Evolutionary conservation across 2,329 filamentous ascomycete genomes (phyloP).

Genomic region (Bertia moriformis): DNA sequence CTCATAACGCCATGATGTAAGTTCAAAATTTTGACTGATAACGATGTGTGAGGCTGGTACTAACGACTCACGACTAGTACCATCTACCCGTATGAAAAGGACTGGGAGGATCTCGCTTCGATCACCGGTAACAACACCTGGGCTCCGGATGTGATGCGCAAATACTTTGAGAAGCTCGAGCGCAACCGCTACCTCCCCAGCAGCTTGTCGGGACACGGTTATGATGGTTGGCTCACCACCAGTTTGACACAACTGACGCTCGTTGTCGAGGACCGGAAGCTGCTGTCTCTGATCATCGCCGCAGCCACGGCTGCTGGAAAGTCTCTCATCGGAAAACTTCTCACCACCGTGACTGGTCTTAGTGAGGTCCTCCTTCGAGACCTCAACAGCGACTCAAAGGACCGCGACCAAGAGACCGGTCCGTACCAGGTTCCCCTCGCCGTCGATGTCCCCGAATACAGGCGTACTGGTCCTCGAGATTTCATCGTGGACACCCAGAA

Average conservation of each 20-base stretch:
- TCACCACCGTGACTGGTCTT: conserved; percentile 20
- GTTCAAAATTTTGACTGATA: background rate
- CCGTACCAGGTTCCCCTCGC: conserved; percentile 37
- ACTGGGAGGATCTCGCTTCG: conserved; percentile 39
- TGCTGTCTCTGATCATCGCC: conserved; percentile 26
- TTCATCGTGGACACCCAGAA: conserved; percentile 31
- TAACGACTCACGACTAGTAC: conserved; percentile 11
- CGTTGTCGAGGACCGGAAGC: conserved; percentile 26
- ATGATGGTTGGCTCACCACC: conserved; percentile 35
- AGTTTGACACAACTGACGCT: conserved; percentile 26
- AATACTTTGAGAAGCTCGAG: conserved; percentile 42
- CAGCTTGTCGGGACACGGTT: conserved; percentile 28
- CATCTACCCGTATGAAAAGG: conserved; percentile 40
- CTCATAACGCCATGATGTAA: conserved; percentile 42
- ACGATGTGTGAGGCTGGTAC: background rate
- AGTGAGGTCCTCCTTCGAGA: conserved; percentile 25
- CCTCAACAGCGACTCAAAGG: conserved; percentile 23
- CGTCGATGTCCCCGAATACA: conserved; percentile 18
- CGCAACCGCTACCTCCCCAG: conserved; percentile 30
- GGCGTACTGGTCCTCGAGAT: conserved; percentile 31
- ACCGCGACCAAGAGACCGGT: conserved; percentile 23
- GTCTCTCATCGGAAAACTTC: conserved; percentile 16
- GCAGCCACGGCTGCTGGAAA: conserved; percentile 27
- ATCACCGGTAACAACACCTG: conserved; percentile 47
- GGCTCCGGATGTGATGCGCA: conserved; percentile 41